phyloP scores from a whole-genome alignment of 371 early-diverging fungal genomes.

The Mortierella sp. region DNA sequence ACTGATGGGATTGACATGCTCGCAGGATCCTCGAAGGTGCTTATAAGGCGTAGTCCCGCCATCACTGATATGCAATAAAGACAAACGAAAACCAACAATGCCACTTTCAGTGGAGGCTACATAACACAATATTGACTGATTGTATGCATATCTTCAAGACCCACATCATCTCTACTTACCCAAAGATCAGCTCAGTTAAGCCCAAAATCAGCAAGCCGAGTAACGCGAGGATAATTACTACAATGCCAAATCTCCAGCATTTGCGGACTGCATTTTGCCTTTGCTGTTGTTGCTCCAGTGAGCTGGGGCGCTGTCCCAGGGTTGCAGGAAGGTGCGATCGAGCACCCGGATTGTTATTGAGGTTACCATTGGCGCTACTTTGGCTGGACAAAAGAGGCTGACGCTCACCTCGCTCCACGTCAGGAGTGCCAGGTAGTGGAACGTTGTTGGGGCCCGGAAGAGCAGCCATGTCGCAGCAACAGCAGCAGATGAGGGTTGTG shows the following conservation, averaged over 20 bases:
- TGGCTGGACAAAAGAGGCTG: conserved; percentile 27
- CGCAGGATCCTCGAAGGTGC: conserved; percentile 58
- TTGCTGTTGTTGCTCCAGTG: conserved; percentile 9
- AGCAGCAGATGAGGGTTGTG: too few species aligned
- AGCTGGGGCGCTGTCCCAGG: conserved; percentile 10
- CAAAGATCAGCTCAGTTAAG: conserved; percentile 11
- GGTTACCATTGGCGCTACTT: not conserved
- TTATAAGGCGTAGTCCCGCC: conserved; percentile 8
- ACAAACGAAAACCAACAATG: not conserved
- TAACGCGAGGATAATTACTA: conserved; percentile 18
- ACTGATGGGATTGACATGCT: conserved; percentile 56
- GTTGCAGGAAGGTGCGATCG: conserved; percentile 39
- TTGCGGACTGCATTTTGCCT: conserved; percentile 14
- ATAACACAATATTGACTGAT: not conserved
- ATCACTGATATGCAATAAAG: conserved; percentile 6
- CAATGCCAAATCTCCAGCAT: conserved; percentile 31
- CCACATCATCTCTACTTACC: conserved; percentile 9
- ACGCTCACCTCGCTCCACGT: conserved; percentile 29
- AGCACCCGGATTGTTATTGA: conserved; percentile 3
- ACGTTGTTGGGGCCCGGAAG: not conserved
- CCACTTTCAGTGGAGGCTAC: not conserved
- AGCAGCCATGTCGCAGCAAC: too few species aligned
- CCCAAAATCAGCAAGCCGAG: conserved; percentile 20
- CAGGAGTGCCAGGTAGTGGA: conserved; percentile 10
- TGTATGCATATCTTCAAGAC: not conserved